phyloP scores from a whole-genome alignment of 140 eudicot genomes.

The Cichorium intybus region DNA sequence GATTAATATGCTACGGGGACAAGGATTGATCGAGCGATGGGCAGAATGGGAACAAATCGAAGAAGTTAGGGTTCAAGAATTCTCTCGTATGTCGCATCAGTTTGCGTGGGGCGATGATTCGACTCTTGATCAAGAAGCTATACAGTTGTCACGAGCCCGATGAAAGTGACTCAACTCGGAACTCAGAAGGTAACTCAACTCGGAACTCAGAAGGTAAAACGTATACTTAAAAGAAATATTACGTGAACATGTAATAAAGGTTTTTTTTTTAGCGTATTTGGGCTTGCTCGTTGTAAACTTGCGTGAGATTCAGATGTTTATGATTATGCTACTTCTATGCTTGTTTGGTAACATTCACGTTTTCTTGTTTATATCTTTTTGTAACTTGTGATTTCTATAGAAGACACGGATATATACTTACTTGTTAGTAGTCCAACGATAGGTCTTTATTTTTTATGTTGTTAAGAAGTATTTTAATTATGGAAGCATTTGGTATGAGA shows the following conservation, averaged over 20 bases:
- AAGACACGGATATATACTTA: neutral
- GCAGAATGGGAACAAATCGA: constrained; percentile 89
- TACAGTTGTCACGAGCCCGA: constrained; percentile 86
- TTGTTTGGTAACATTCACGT: neutral
- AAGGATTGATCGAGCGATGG: constrained; percentile 79
- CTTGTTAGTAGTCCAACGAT: neutral
- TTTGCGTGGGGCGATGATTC: constrained; percentile 83
- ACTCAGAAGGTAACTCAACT: neutral
- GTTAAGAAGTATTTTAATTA: neutral
- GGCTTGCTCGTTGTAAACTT: constrained; percentile 10
- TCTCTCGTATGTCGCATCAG: constrained; percentile 54
- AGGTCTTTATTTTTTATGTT: too few species aligned
- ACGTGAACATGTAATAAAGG: constrained; percentile 19
- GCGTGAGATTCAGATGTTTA: constrained; percentile 9
- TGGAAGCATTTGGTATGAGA: too few species aligned
- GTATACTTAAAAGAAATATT: constrained; percentile 2
- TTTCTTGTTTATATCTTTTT: neutral
- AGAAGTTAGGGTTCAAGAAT: constrained; percentile 61
- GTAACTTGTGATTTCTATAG: neutral
- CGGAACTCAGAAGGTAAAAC: neutral
- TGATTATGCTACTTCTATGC: neutral
- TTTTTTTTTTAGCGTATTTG: neutral
- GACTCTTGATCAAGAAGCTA: constrained; percentile 78
- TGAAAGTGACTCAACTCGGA: constrained; percentile 10
- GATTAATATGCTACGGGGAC: constrained; percentile 75